These are phyloP conservation scores for Trametopsis cervina DNA, from an alignment of 768 basidiomycete species.

Conservation along the genomic window DNA sequence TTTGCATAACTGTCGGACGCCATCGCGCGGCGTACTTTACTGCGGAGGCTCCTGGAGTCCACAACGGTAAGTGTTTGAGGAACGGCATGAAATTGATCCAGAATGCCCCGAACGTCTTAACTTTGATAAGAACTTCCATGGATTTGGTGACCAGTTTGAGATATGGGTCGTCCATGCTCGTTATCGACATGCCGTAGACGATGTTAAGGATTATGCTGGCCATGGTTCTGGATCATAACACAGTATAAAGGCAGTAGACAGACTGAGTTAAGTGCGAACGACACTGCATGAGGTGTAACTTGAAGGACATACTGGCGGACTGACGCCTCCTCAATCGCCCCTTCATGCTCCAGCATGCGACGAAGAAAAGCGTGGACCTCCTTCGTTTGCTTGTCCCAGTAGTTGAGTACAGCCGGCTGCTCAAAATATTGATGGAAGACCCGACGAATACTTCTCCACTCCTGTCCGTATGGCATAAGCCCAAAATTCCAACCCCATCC, in stretches of 20 bases:
- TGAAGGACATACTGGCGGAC: neutral
- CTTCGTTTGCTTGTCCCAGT: neutral
- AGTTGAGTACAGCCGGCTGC: neutral
- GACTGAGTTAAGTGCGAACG: neutral
- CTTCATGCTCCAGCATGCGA: neutral
- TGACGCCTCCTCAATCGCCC: neutral
- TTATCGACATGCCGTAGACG: constrained; percentile 4
- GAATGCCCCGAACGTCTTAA: constrained; percentile 1
- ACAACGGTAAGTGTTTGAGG: constrained; percentile 4
- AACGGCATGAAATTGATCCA: constrained; percentile 7
- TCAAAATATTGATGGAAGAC: constrained; percentile 9
- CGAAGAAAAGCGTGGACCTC: neutral
- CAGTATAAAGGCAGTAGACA: too few relatives aligned
- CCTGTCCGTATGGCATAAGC: neutral
- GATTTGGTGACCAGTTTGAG: constrained; percentile 3
- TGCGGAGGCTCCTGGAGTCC: constrained; percentile 6
- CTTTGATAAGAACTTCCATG: neutral
- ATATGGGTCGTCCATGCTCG: constrained; percentile 2
- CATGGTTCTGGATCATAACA: constrained; percentile 2
- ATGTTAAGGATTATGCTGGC: constrained; percentile 3
- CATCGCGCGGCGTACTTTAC: neutral
- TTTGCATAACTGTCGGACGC: neutral
- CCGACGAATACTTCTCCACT: constrained; percentile 2
- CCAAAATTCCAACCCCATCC: neutral
- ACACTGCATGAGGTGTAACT: neutral